Evolutionary conservation across 306 rosid species (phyloP), one percentile per base, ranked within the genome.

Genomic region (Astragalus membranaceus): DNA sequence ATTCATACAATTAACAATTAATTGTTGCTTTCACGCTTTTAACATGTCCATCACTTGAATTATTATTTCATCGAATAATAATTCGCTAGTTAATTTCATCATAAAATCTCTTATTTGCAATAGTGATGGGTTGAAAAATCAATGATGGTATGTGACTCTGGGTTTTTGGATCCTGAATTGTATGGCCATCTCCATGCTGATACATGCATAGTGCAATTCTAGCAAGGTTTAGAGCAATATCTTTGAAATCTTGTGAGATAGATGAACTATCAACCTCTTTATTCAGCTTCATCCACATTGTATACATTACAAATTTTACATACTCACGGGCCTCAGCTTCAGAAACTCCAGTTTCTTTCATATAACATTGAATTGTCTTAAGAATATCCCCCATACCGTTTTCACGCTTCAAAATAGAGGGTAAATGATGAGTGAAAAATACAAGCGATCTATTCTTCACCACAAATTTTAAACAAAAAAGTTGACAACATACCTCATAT

Each of bases 341-440:
- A 10, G 57, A 58, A 3, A n/a, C 49, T 60, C 67, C 49, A 15
- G 4, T 60, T 60, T 60, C 67, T 8, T 60, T 37, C 67, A 60
- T 82, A 65, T 82, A 75, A n/a, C 83, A 82, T 20, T 75, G 76
- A 10, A 79, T 47, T 5, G 83, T 70, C 37, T 79, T 82, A 0
- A 49, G 56, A 66, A 26, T 41, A 10, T 75, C 81, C 1, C 83
- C 79, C 12, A 37, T 57, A 13, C 58, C 20, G 0, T 12, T 2
- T 55, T 72, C 76, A 44, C 67, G 69, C 66, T 57, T n/a, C 11
- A 16, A 14, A 30, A 3, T 0, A 10, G 14, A 7, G 32, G 3
- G 9, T 30, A 47, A 47, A 30, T 0, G 0, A n/a, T 26, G 6
- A 20, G 39, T 6, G 2, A 43, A 23, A 37, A 53, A 10, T 53